These are phyloP conservation scores for Acaromyces ingoldii DNA, from an alignment of 1,284 basidiomycete species.

Conservation along the genomic window DNA sequence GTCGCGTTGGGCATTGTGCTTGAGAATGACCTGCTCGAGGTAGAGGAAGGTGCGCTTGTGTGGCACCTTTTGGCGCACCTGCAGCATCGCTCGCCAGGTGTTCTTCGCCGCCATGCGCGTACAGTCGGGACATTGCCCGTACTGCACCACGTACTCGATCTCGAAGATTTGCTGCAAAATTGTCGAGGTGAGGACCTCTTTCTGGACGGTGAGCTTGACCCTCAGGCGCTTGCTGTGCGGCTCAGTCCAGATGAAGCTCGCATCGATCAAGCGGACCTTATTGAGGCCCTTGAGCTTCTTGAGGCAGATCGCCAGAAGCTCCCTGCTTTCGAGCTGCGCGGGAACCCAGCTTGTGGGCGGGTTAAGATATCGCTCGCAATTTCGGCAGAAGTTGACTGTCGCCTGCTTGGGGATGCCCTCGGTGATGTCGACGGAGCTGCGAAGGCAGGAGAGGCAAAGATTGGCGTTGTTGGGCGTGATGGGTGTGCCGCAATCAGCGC, in stretches of 20 bases:
- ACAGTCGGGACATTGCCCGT: constrained; percentile 93
- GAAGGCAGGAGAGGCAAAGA: constrained; percentile 82
- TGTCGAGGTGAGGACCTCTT: constrained; percentile 92
- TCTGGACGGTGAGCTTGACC: constrained; percentile 94
- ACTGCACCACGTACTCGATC: constrained; percentile 89
- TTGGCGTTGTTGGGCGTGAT: constrained; percentile 95
- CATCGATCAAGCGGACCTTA: constrained; percentile 92
- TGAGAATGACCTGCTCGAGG: constrained; percentile 94
- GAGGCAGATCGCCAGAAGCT: constrained; percentile 69
- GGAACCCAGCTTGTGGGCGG: constrained; percentile 83
- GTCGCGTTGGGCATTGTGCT: constrained; percentile 93
- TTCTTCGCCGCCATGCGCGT: constrained; percentile 92
- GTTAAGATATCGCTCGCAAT: constrained; percentile 91
- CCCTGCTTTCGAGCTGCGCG: constrained; percentile 83
- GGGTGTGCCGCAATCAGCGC: constrained; percentile 65
- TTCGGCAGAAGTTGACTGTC: constrained; percentile 85
- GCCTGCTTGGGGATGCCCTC: constrained; percentile 98
- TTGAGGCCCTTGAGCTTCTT: constrained; percentile 90
- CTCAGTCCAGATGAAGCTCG: constrained; percentile 98
- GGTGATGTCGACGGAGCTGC: constrained; percentile 92
- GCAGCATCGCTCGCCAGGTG: constrained; percentile 94
- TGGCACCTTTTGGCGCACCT: constrained; percentile 81
- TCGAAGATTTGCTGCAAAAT: constrained; percentile 97
- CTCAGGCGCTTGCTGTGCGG: constrained; percentile 90
- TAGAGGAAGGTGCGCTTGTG: constrained; percentile 98